Evolutionary conservation across 2,329 filamentous ascomycete genomes (phyloP).

Genomic region (Scedosporium dehoogii): DNA sequence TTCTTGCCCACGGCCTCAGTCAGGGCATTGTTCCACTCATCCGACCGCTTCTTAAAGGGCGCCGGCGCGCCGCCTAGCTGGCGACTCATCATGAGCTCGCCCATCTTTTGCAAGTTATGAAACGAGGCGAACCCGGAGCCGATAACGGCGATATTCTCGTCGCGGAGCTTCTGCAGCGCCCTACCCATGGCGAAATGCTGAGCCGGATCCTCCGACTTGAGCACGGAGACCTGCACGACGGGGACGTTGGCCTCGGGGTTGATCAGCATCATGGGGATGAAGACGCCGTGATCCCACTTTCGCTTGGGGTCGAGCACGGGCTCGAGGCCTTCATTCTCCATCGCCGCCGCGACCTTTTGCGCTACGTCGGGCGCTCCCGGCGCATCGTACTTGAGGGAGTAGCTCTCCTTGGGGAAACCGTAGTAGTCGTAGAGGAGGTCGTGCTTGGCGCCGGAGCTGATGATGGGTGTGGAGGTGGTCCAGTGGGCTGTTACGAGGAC

Average conservation of each 20-base stretch:
- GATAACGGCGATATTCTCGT: slow-evolving; percentile 44
- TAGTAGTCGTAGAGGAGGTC: slow-evolving; percentile 48
- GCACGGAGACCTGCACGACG: slow-evolving; percentile 47
- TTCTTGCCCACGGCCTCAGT: slow-evolving; percentile 26
- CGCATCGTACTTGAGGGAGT: slow-evolving; percentile 45
- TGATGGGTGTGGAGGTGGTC: slow-evolving; percentile 36
- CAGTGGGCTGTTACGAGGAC: slow-evolving; percentile 51
- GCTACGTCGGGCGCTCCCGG: slow-evolving; percentile 45
- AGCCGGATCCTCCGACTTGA: slow-evolving; percentile 38
- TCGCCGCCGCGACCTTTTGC: slow-evolving; percentile 30
- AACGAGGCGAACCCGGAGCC: slow-evolving; percentile 51
- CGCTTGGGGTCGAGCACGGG: slow-evolving; percentile 27
- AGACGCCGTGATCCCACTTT: slow-evolving; percentile 53
- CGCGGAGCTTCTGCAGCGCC: slow-evolving; percentile 39
- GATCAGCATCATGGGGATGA: slow-evolving; percentile 46
- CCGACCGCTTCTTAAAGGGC: slow-evolving; percentile 17
- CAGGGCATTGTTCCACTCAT: slow-evolving; percentile 36
- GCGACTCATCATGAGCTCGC: slow-evolving; percentile 19
- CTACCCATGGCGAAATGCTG: slow-evolving; percentile 41
- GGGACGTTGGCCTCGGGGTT: slow-evolving; percentile 41
- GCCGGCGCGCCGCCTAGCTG: slow-evolving; percentile 8
- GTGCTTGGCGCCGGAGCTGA: slow-evolving; percentile 38
- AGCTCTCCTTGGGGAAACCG: slow-evolving; percentile 46
- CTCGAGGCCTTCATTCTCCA: slow-evolving; percentile 35
- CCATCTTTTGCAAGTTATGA: slow-evolving; percentile 43